Conservation (phyloP, 1,284 basidiomycete genomes). For the Xerocomus amazonicus region DNA sequence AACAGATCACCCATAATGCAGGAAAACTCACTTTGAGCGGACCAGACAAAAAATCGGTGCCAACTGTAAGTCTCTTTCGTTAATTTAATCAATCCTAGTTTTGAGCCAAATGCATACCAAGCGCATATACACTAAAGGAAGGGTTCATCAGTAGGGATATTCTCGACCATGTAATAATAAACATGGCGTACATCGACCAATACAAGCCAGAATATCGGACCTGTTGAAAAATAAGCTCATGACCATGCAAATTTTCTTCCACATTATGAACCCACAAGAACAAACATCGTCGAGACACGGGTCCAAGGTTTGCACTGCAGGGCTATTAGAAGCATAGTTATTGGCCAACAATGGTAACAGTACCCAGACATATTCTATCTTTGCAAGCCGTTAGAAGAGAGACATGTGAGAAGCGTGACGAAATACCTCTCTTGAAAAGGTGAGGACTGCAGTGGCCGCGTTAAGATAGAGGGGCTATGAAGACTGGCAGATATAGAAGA, state of each 20-base stretch:
- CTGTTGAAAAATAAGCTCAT: background rate
- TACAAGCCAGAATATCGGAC: background rate
- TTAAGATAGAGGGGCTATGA: background rate
- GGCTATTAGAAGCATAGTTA: background rate
- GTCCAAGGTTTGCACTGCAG: background rate
- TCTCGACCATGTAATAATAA: background rate
- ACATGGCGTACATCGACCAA: background rate
- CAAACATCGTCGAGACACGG: background rate
- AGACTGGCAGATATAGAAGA: too few species aligned
- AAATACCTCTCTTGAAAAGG: background rate
- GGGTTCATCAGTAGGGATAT: too few species aligned
- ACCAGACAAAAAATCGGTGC: background rate
- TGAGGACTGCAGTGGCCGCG: background rate
- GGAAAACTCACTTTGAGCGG: background rate
- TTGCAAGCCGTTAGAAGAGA: background rate
- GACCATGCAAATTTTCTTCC: too few species aligned
- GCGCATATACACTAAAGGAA: background rate
- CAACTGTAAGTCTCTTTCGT: background rate
- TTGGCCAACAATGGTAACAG: too few species aligned
- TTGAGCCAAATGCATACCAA: background rate
- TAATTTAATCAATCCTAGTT: background rate
- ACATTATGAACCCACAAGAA: background rate
- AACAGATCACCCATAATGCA: background rate
- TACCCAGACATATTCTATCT: constrained; percentile 1
- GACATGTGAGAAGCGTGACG: too few species aligned